Evolutionary conservation across 148 eudicot genomes (phyloP), one percentile per base, ranked within the genome.

Genomic region (Fagopyrum tataricum): DNA sequence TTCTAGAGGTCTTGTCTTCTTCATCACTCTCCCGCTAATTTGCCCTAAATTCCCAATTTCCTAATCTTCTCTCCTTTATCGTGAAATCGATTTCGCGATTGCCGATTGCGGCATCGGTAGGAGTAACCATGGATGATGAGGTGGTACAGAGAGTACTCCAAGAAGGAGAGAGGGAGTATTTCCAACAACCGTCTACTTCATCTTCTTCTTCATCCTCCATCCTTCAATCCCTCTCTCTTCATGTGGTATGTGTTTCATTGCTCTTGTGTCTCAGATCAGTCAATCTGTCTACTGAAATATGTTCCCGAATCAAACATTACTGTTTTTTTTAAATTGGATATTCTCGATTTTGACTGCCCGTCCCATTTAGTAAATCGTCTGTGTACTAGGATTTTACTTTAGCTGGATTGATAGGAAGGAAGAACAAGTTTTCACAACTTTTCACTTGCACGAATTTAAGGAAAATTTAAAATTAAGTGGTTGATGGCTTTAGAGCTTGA

Each of bases 221-320:
- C 71, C 96, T 96, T 67, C 99, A 96, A 76, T 91, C 99, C 41
- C 97, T 96, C 42, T 96, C 99, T 77, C 92, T 96, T 59, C 99
- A 92, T 77, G 97, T 89, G 88, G 99, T 96, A 84, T 47, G 96
- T 96, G 81, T 48, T 78, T 52, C 4, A 20, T 21, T 67, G 0
- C 46, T 39, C 70, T 43, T 43, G 12, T 3, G 15, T 24, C 48
- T 44, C 31, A 10, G 37, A 26, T 24, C 68, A 26, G 14, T 14
- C 7, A 11, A 8, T 26, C n/a, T 62, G 42, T 4, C 13, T 31
- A 37, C 68, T 62, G 43, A 62, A 31, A 24, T 69, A 41, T 44
- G 31, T 43, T 42, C 10, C 24, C 47, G 9, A 2, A 8, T 7
- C 44, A 11, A 66, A 31, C 40, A 21, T 23, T 23, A 61, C 1